Evolutionary conservation across 2,329 filamentous ascomycete genomes (phyloP).

Genomic region (Blumeriella jaapii): DNA sequence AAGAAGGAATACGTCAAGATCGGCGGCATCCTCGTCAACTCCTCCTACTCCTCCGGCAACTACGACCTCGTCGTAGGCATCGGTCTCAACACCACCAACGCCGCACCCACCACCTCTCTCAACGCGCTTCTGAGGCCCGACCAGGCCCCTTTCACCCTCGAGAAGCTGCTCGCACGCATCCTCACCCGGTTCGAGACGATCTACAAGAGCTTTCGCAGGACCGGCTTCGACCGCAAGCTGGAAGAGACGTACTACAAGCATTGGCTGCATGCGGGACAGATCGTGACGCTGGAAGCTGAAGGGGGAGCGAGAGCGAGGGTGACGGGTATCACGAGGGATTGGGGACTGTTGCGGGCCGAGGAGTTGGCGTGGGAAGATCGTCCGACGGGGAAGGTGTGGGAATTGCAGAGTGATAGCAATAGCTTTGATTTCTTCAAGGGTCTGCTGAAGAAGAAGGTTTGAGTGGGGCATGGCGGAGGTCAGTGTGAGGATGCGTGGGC

Average conservation of each 20-base stretch:
- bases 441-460: constrained; percentile 62
- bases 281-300: constrained; percentile 66
- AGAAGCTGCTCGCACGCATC: constrained; percentile 72
- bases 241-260: constrained; percentile 67
- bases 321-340: constrained; percentile 82
- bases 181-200: constrained; percentile 66
- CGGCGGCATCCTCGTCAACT: constrained; percentile 85
- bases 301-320: constrained; percentile 65
- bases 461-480: too few species aligned
- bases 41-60: constrained; percentile 60
- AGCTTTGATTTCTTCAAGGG: constrained; percentile 97
- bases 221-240: constrained; percentile 63
- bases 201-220: constrained; percentile 62
- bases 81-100: constrained; percentile 77
- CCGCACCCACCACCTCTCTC: constrained; percentile 76
- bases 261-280: constrained; percentile 75
- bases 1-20: constrained; percentile 66
- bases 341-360: constrained; percentile 76
- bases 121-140: constrained; percentile 53
- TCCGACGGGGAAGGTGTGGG: constrained; percentile 65
- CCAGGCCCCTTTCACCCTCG: constrained; percentile 51
- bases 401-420: constrained; percentile 90
- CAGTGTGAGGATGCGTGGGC: too few species aligned
- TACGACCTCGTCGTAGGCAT: constrained; percentile 82
- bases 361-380: constrained; percentile 66